Percentiles rank a stretch among this genome's conserved stretches.
Evolutionary conservation across 495 filamentous ascomycete genomes (phyloP).

Genomic region (Peziza echinospora): DNA sequence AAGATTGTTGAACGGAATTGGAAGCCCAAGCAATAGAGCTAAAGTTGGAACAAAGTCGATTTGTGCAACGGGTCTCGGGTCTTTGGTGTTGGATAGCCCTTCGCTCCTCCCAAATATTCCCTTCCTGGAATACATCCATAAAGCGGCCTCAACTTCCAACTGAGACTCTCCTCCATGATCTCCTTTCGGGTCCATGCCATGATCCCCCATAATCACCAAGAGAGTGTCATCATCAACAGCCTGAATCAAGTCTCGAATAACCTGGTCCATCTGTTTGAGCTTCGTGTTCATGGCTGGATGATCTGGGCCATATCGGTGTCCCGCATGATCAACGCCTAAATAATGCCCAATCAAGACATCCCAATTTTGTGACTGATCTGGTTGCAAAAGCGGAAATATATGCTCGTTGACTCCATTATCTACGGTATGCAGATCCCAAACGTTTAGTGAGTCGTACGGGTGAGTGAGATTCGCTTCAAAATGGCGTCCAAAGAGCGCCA

Average conservation of each 20-base stretch:
- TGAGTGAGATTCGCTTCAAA: conserved; percentile 67
- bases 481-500: conserved; percentile 70
- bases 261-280: conserved; percentile 69
- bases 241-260: conserved; percentile 49
- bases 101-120: conserved; percentile 52
- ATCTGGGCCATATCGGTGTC: conserved; percentile 84
- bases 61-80: conserved; percentile 61
- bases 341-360: conserved; percentile 85
- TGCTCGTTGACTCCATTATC: conserved; percentile 92
- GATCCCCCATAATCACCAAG: conserved; percentile 89
- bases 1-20: conserved; percentile 95
- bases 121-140: conserved; percentile 95
- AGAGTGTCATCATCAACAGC: conserved; percentile 66
- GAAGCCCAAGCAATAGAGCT: conserved; percentile 65
- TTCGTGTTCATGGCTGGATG: conserved; percentile 83
- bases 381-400: conserved; percentile 58
- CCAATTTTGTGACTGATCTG: conserved; percentile 44
- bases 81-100: conserved; percentile 47
- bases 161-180: conserved; percentile 94
- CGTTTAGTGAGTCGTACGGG: conserved; percentile 91
- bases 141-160: conserved; percentile 77
- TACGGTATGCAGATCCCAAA: conserved; percentile 92
- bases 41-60: conserved; percentile 91
- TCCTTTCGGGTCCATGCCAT: conserved; percentile 93
- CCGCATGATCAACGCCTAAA: conserved; percentile 90